Evolutionary conservation across 2,329 filamentous ascomycete genomes (phyloP), one percentile per base, ranked within the genome.

Genomic region (Amesomyces nigricolor): DNA sequence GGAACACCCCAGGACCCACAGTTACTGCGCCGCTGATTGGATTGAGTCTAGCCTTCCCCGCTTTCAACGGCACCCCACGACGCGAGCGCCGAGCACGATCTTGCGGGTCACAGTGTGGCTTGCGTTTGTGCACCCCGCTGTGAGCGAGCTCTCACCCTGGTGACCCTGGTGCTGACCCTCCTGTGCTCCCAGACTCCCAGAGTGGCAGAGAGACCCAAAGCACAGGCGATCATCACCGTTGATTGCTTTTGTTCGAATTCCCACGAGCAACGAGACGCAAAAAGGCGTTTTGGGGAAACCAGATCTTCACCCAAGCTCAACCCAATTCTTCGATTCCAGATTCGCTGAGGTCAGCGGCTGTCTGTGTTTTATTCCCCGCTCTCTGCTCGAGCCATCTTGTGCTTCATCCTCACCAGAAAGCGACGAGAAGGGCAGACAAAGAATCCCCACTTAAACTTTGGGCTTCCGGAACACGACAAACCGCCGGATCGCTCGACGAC

Each of bases 401-500:
- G 19, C 43, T 42, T 54, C 17, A 22, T 46, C 32, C 47, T 13
- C 32, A 44, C n/a, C 40, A 42, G 40, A 37, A 45, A 43, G 54
- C 47, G 43, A 54, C 38, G 51, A 26, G 22, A 26, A 26, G 22
- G 39, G 47, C 51, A 38, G 51, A 60, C 47, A 57, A 60, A 62
- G 53, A 38, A 44, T 54, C 58, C 59, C 63, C 63, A 64, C 62
- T 63, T 65, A 57, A 64, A 61, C 58, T 63, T 64, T 63, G 22
- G 57, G 53, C 50, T 54, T 55, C 52, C 56, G 53, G 57, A 60
- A 59, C 61, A 61, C 60, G 57, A 63, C 57, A 60, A 60, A 51
- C 59, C 54, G 53, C 55, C 38, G 40, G 52, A 43, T 43, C 62
- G 53, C 38, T 61, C 63, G 53, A 58, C 62, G 57, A 53, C 61